Base-by-base conservation (phyloP, 1,284 basidiomycete species). In the Ceratorhiza oryzae-sativae region DNA sequence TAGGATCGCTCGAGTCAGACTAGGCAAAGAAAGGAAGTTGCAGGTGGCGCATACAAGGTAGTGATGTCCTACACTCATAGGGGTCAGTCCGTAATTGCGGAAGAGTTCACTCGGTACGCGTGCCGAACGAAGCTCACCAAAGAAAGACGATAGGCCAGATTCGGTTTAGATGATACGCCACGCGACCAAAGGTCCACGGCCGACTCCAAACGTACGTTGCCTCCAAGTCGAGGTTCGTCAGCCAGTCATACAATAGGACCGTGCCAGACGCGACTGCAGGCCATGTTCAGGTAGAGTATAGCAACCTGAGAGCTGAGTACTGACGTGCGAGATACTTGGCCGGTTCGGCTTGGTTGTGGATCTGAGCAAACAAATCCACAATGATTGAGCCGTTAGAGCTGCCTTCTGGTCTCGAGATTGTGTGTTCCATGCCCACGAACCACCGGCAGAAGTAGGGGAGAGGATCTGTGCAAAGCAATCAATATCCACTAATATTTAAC, bases 71-170 rank as follows among this genome's bases (percentile, higher is more conserved):
- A 39, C 8, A 32, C 56, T 59, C 51, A 4, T 18, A 10, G 15
- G 3, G 15, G 51, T 42, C 27, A 48, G 71, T 25, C 42, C 56
- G 13, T 58, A 32, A 30, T 10, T 20, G 34, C 5, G 49, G 25
- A 9, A 41, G 41, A 34, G 15, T 10, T 18, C 6, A n/a, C n/a
- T n/a, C n/a, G n/a, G n/a, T 10, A 41, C 49, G 5, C 62, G 53
- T 36, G 49, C 49, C 6, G 23, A 23, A 9, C 62, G 3, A 18
- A 3, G 15, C 15, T 39, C 48, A 65, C 62, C 62, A 20, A 53
- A 65, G 62, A 18, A 65, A 53, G 12, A 41, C 48, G 9, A 65
- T 39, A 4, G 62, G 34, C 53, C 30, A 56, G 6, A 56, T 18
- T 12, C 53, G 30, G 18, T 56, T 56, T 1, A 56, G 12, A 18